Evolutionary conservation across 306 rosid species (phyloP).

Genomic region (Alnus glutinosa): DNA sequence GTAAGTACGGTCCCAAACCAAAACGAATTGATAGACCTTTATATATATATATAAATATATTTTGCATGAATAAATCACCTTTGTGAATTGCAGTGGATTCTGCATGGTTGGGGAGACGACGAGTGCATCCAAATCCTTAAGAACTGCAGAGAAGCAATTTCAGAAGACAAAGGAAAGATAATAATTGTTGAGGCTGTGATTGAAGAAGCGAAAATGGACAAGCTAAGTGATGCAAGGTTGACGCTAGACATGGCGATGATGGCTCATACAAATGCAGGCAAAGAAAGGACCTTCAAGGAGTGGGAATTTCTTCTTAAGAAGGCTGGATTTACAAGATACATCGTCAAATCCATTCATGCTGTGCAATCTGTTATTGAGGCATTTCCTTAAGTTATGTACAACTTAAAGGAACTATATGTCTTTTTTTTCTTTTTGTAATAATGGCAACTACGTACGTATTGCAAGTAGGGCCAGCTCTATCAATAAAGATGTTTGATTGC

Average conservation of each 20-base stretch:
- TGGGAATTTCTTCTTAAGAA: constrained; percentile 51
- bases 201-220: constrained; percentile 29
- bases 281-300: constrained; percentile 50
- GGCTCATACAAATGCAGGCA: constrained; percentile 52
- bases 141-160: constrained; percentile 48
- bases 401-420: too few species aligned
- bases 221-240: constrained; percentile 41
- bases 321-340: constrained; percentile 47
- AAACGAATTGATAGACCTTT: too few species aligned
- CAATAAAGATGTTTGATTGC: too few species aligned
- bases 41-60: too few species aligned
- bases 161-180: constrained; percentile 52
- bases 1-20: constrained; percentile 24
- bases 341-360: constrained; percentile 34
- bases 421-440: too few species aligned
- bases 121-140: constrained; percentile 57
- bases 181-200: constrained; percentile 50
- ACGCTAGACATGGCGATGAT: constrained; percentile 64
- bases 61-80: not conserved
- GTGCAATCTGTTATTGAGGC: constrained; percentile 48
- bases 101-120: constrained; percentile 62
- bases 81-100: constrained; percentile 37
- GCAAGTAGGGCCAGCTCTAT: too few species aligned
- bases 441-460: too few species aligned
- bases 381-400: constrained; percentile 27